phyloP scores from a whole-genome alignment of 192 early-diverging fungal genomes.

The Coemansia brasiliensis region DNA sequence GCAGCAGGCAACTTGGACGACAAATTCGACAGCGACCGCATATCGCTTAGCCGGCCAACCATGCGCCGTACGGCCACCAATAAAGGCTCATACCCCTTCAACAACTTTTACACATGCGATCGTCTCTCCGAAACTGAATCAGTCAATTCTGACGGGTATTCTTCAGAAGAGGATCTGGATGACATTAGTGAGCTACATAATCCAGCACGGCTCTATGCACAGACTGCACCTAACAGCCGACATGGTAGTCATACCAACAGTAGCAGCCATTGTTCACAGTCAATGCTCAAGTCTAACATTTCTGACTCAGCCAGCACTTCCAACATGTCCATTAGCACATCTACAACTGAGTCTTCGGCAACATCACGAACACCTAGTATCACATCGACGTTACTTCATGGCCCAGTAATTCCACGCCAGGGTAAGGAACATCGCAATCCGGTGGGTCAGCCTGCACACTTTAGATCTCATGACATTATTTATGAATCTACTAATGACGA shows the following conservation, averaged over 20 bases:
- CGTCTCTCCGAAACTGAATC: conserved; percentile 21
- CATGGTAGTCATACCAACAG: not conserved
- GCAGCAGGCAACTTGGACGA: conserved; percentile 33
- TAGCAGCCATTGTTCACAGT: conserved; percentile 8
- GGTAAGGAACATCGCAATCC: conserved; percentile 10
- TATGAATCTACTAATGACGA: not conserved
- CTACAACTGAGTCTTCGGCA: conserved; percentile 10
- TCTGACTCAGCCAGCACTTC: not conserved
- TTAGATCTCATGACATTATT: conserved; percentile 28
- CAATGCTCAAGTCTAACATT: conserved; percentile 1
- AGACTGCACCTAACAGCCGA: conserved; percentile 17
- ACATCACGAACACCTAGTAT: conserved; percentile 22
- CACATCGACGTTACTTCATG: conserved; percentile 25
- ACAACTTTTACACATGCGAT: conserved; percentile 14
- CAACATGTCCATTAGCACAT: conserved; percentile 17
- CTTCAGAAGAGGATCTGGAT: conserved; percentile 13
- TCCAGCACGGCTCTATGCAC: not conserved
- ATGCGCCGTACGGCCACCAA: not conserved
- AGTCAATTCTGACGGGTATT: conserved; percentile 21
- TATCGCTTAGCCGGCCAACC: conserved; percentile 24
- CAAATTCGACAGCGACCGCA: conserved; percentile 27
- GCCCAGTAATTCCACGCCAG: conserved; percentile 37
- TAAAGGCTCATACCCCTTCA: conserved; percentile 22
- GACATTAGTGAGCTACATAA: conserved; percentile 1
- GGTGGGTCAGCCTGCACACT: conserved; percentile 11